Percentiles rank a stretch among this genome's conserved stretches.
Evolutionary conservation across 2,329 filamentous ascomycete species (phyloP).

Genomic region (Penicillium sp.): DNA sequence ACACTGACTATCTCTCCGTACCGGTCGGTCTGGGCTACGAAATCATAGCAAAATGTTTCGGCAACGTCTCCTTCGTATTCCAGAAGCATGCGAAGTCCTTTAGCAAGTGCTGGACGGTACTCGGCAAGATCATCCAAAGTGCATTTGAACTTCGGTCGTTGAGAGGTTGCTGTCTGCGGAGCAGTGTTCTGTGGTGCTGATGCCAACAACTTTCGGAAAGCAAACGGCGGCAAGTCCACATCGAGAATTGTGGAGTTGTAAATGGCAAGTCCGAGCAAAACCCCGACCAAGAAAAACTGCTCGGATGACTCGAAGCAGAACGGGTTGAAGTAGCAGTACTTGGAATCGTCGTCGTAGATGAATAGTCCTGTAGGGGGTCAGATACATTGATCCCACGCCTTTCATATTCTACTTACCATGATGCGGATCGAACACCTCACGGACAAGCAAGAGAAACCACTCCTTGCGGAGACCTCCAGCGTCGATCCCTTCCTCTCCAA

Average conservation of each 20-base stretch:
- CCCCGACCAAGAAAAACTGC: slow-evolving; percentile 87
- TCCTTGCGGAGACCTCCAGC: slow-evolving; percentile 88
- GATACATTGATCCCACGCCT: neutral
- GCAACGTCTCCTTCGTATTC: slow-evolving; percentile 85
- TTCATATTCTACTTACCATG: slow-evolving; percentile 62
- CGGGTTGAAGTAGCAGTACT: slow-evolving; percentile 91
- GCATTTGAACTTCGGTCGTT: slow-evolving; percentile 63
- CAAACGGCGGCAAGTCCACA: slow-evolving; percentile 81
- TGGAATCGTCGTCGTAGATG: slow-evolving; percentile 85
- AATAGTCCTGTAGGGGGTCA: slow-evolving; percentile 68
- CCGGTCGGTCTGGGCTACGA: slow-evolving; percentile 72
- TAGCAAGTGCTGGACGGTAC: slow-evolving; percentile 73
- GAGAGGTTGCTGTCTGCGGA: slow-evolving; percentile 55
- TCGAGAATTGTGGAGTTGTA: slow-evolving; percentile 95
- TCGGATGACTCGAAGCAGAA: slow-evolving; percentile 87
- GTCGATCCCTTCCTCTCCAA: slow-evolving; percentile 87
- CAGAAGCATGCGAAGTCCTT: slow-evolving; percentile 72
- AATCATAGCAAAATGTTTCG: slow-evolving; percentile 76
- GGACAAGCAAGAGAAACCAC: slow-evolving; percentile 85
- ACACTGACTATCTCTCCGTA: slow-evolving; percentile 69
- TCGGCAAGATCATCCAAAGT: slow-evolving; percentile 81
- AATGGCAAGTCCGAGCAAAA: slow-evolving; percentile 83
- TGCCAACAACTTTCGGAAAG: slow-evolving; percentile 82
- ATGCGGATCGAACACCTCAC: slow-evolving; percentile 87
- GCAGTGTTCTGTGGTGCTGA: slow-evolving; percentile 66